phyloP scores from a whole-genome alignment of 192 early-diverging fungal species.

The Polychytrium aggregatum region DNA sequence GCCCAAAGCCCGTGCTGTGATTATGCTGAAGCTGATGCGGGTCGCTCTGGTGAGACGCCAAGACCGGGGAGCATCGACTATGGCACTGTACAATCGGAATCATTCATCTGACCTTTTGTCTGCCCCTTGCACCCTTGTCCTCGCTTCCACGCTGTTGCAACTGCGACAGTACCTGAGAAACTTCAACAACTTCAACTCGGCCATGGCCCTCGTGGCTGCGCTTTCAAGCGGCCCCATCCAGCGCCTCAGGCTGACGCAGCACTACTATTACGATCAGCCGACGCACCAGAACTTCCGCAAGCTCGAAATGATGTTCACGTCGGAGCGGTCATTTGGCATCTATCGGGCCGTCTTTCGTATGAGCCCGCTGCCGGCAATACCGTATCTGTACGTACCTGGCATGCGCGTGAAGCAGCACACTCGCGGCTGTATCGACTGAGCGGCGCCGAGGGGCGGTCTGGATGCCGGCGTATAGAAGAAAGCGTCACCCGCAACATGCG shows the following conservation, averaged over 20 bases:
- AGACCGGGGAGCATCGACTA: too few species aligned
- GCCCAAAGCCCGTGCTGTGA: slow-evolving; percentile 44
- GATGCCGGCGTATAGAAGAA: neutral
- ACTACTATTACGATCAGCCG: slow-evolving; percentile 33
- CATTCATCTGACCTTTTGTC: too few species aligned
- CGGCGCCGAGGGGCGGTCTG: neutral
- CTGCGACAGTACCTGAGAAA: slow-evolving; percentile 37
- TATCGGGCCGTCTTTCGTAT: slow-evolving; percentile 53
- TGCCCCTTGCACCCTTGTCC: too few species aligned
- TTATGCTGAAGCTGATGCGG: slow-evolving; percentile 58
- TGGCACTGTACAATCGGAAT: too few species aligned
- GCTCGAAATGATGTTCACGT: slow-evolving; percentile 60
- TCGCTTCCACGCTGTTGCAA: too few species aligned
- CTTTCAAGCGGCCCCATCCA: slow-evolving; percentile 52
- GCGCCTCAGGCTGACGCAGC: slow-evolving; percentile 51
- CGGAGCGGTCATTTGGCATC: slow-evolving; percentile 43
- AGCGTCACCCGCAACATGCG: too few species aligned
- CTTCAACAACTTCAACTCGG: slow-evolving; percentile 63
- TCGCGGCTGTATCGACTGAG: neutral
- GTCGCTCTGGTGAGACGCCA: slow-evolving; percentile 51
- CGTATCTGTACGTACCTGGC: slow-evolving; percentile 52
- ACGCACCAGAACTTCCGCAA: slow-evolving; percentile 38
- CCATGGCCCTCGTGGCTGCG: slow-evolving; percentile 64
- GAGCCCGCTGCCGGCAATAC: slow-evolving; percentile 52
- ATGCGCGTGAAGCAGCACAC: neutral